Evolutionary conservation across 1,284 basidiomycete genomes (phyloP).

Genomic region (Austroboletus niveus): DNA sequence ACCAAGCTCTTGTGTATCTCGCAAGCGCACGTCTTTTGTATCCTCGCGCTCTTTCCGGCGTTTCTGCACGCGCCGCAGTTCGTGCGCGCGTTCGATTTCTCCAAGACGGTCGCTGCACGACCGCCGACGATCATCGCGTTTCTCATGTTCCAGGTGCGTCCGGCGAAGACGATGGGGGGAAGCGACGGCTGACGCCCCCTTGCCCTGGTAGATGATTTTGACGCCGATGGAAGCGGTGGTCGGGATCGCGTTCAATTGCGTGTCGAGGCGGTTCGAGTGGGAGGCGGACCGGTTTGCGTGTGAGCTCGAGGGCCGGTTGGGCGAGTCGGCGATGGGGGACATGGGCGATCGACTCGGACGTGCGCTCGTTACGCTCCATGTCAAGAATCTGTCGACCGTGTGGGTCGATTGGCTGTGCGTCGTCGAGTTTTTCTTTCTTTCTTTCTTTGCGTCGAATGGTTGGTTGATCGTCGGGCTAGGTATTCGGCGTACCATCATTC

Average conservation of each 20-base stretch:
- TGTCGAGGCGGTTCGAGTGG: slow-evolving; percentile 86
- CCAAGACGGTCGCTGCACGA: slow-evolving; percentile 56
- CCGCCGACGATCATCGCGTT: slow-evolving; percentile 90
- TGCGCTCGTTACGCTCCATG: slow-evolving; percentile 81
- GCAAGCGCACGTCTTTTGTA: slow-evolving; percentile 84
- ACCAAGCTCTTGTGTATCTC: slow-evolving; percentile 84
- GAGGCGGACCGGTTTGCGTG: slow-evolving; percentile 85
- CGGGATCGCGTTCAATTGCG: slow-evolving; percentile 73
- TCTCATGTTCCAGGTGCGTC: slow-evolving; percentile 72
- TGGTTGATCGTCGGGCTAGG: slow-evolving; percentile 33
- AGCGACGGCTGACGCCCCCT: not conserved
- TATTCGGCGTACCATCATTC: slow-evolving; percentile 93
- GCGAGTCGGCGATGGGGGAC: slow-evolving; percentile 52
- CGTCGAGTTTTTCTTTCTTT: not conserved
- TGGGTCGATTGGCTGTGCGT: slow-evolving; percentile 87
- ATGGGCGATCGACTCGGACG: slow-evolving; percentile 79
- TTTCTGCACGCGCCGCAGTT: slow-evolving; percentile 88
- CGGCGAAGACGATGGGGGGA: too few species aligned
- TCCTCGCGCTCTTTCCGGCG: slow-evolving; percentile 86
- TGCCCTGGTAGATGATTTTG: slow-evolving; percentile 63
- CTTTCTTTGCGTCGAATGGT: not conserved
- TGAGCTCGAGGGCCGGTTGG: slow-evolving; percentile 56
- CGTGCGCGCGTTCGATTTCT: slow-evolving; percentile 86
- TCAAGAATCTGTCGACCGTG: slow-evolving; percentile 87
- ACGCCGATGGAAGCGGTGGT: slow-evolving; percentile 81